Percentiles rank a stretch among this genome's conserved stretches.
phyloP scores from a whole-genome alignment of 495 filamentous ascomycete genomes.

The Echria macrotheca region DNA sequence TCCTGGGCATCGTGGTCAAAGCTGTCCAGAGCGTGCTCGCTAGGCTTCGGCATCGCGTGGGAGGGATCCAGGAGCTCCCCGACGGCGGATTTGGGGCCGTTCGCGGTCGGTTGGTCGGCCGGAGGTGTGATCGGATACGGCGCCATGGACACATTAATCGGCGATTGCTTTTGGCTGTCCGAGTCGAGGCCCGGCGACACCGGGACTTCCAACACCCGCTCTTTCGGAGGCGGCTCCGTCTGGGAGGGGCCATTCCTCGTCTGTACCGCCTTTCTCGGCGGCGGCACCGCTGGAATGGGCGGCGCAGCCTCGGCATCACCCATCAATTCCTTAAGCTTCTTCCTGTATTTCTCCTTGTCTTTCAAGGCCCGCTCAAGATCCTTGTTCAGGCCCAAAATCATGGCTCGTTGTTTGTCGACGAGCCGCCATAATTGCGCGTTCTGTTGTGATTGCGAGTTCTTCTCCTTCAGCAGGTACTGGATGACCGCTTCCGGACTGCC shows the following conservation, averaged over 20 bases:
- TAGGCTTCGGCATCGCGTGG: conserved; percentile 49
- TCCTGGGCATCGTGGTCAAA: conserved; percentile 49
- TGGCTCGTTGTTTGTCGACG: conserved; percentile 90
- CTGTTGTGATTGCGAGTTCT: conserved; percentile 78
- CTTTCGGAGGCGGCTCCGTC: conserved; percentile 19
- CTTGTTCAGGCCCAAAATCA: conserved; percentile 91
- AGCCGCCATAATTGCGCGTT: conserved; percentile 92
- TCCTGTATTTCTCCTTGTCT: conserved; percentile 90
- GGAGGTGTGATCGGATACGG: conserved; percentile 56
- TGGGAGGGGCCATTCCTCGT: conserved; percentile 4
- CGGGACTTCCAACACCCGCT: conserved; percentile 32
- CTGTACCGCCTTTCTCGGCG: conserved; percentile 5
- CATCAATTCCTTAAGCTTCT: conserved; percentile 73
- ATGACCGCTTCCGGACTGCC: conserved; percentile 89
- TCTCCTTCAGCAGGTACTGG: conserved; percentile 82
- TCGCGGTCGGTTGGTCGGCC: conserved; percentile 28
- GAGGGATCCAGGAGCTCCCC: conserved; percentile 42
- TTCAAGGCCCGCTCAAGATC: conserved; percentile 88
- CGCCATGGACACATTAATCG: conserved; percentile 47
- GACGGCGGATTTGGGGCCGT: conserved; percentile 28
- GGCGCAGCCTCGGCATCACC: conserved; percentile 27
- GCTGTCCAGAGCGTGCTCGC: conserved; percentile 46
- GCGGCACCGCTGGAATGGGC: conserved; percentile 14
- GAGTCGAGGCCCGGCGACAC: conserved; percentile 40
- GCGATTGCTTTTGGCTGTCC: conserved; percentile 41